Percentiles rank a stretch among this genome's conserved stretches.
Conservation (phyloP, 169 alveolate species). For the Sarcocystis neurona region DNA sequence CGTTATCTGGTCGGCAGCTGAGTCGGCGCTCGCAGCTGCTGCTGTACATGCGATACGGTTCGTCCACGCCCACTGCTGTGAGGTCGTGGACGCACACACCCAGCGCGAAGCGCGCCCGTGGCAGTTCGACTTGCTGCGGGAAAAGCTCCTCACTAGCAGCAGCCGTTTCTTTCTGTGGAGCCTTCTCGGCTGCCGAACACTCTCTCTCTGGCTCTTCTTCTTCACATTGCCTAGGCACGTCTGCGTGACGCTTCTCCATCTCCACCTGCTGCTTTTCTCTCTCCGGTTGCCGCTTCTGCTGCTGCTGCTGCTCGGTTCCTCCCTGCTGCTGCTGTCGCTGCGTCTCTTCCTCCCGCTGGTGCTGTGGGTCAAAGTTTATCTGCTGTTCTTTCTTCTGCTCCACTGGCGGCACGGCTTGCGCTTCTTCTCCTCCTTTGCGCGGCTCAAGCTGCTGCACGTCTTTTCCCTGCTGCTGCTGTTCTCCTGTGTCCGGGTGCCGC, state of each 20-base stretch:
- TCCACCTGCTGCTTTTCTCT: not conserved
- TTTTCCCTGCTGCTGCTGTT: not conserved
- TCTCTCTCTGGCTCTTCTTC: not conserved
- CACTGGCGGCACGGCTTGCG: not conserved
- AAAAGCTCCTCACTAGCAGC: not conserved
- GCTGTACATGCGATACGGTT: conserved; percentile 15
- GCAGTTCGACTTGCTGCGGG: not conserved
- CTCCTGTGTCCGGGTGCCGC: not conserved
- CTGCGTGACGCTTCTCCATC: not conserved
- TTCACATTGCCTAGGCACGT: not conserved
- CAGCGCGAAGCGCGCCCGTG: not conserved
- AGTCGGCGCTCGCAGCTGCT: conserved; percentile 16
- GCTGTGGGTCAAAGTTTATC: not conserved
- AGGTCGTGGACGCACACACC: conserved; percentile 34
- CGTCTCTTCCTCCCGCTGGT: not conserved
- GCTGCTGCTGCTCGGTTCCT: not conserved
- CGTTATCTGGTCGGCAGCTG: conserved; percentile 4
- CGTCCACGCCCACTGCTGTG: not conserved
- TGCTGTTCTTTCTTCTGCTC: not conserved
- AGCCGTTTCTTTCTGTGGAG: too few relatives aligned
- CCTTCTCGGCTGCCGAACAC: too few relatives aligned
- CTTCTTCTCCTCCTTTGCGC: not conserved
- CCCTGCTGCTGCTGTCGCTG: not conserved
- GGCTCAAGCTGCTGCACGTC: not conserved
- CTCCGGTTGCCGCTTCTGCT: not conserved